Evolutionary conservation across 1,284 basidiomycete species (phyloP).

Genomic region (Anthracocystis panici-leucophaei): DNA sequence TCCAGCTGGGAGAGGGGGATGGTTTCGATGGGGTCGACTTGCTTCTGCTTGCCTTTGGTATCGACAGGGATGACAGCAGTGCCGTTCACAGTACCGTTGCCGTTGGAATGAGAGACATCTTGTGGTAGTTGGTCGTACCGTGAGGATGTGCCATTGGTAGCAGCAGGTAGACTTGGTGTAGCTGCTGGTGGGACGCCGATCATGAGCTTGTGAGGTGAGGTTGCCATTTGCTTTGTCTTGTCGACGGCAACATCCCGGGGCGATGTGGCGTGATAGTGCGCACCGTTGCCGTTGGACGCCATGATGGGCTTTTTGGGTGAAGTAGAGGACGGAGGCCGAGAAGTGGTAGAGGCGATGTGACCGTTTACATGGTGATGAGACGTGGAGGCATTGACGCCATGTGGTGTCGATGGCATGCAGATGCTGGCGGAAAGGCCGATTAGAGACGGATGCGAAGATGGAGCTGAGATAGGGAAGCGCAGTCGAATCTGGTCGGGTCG

Average conservation of each 20-base stretch:
- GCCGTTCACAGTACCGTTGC: slow-evolving; percentile 3
- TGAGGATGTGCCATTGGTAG: slow-evolving; percentile 6
- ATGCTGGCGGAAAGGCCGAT: slow-evolving; percentile 7
- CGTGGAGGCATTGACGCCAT: slow-evolving; percentile 23
- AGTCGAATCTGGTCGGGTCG: neutral
- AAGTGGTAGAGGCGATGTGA: slow-evolving; percentile 5
- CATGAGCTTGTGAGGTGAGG: slow-evolving; percentile 48
- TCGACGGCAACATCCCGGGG: slow-evolving; percentile 9
- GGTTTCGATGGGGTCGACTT: slow-evolving; percentile 29
- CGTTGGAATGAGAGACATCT: slow-evolving; percentile 1
- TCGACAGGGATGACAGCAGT: neutral
- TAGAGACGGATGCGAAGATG: neutral
- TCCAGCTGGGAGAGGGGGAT: slow-evolving; percentile 73
- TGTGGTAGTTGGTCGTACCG: neutral
- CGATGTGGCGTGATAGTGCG: slow-evolving; percentile 18
- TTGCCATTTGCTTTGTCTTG: slow-evolving; percentile 15
- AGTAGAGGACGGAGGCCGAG: slow-evolving; percentile 3
- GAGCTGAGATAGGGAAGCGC: neutral
- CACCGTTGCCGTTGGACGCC: slow-evolving; percentile 23
- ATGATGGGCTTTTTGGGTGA: slow-evolving; percentile 15
- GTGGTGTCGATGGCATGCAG: slow-evolving; percentile 46
- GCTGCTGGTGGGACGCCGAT: slow-evolving; percentile 47
- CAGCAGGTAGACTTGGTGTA: slow-evolving; percentile 20
- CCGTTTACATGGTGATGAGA: slow-evolving; percentile 35
- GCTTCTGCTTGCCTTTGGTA: slow-evolving; percentile 39